A percentile compares a stretch with the other conserved stretches of the same genome.
Conservation (phyloP, 257 asterid species). For the Fraxinus americana region DNA sequence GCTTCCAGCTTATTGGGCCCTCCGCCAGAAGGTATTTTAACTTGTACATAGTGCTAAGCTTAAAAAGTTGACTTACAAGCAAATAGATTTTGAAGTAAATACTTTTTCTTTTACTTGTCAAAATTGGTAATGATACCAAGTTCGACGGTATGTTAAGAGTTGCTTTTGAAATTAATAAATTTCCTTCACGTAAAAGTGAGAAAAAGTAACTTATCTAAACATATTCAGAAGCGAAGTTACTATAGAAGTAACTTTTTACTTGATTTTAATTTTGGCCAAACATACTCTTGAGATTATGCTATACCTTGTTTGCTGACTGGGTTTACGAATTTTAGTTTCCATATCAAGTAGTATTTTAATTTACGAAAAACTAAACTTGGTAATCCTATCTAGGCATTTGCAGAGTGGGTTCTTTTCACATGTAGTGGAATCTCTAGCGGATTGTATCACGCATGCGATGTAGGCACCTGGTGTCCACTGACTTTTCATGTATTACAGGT, state of each 20-base stretch:
- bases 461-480: conserved; percentile 92
- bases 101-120: background rate
- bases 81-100: background rate
- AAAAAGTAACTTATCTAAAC: background rate
- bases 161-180: background rate
- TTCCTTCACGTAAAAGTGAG: background rate
- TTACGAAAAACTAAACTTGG: conserved; percentile 6
- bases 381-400: conserved; percentile 65
- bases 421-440: conserved; percentile 94
- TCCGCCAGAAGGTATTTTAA: conserved; percentile 74
- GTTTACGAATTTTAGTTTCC: background rate
- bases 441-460: conserved; percentile 92
- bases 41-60: background rate
- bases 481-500: conserved; percentile 85
- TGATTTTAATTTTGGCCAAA: background rate
- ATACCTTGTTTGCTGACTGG: background rate
- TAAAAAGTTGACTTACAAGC: background rate
- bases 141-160: background rate
- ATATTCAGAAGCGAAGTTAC: background rate
- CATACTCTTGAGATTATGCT: too few species aligned
- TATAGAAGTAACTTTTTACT: background rate
- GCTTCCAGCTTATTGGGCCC: conserved; percentile 95
- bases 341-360: background rate
- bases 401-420: conserved; percentile 96
- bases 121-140: too few species aligned